Conservation (phyloP, 805 yeast species). For the Diddensiella caesifluorescens region DNA sequence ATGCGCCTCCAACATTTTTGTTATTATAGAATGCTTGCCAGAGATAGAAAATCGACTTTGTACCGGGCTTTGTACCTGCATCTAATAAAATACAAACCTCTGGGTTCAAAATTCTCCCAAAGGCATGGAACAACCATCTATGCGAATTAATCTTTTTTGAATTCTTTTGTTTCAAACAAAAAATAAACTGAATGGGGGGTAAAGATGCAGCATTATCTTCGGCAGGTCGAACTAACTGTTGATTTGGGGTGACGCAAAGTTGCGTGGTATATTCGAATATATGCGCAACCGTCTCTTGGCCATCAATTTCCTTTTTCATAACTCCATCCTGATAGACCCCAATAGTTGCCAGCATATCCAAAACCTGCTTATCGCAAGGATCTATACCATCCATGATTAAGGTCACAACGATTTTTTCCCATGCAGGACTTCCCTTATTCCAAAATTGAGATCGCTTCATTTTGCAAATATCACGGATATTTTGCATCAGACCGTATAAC, state of each 20-base stretch:
- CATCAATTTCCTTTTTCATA: conserved; percentile 55
- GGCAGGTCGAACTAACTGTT: conserved; percentile 50
- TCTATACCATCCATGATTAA: conserved; percentile 62
- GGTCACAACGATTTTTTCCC: conserved; percentile 64
- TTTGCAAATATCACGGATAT: conserved; percentile 54
- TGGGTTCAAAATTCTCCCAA: conserved; percentile 53
- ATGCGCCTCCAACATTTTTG: conserved; percentile 60
- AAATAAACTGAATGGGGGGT: conserved; percentile 58
- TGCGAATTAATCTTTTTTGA: conserved; percentile 63
- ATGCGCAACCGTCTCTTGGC: conserved; percentile 57
- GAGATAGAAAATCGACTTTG: conserved; percentile 49
- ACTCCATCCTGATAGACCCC: conserved; percentile 65
- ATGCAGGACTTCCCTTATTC: conserved; percentile 46
- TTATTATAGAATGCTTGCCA: conserved; percentile 61
- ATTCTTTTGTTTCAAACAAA: conserved; percentile 57
- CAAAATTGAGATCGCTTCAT: conserved; percentile 40
- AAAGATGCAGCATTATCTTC: conserved; percentile 42
- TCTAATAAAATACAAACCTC: conserved; percentile 53
- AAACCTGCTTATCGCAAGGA: conserved; percentile 57
- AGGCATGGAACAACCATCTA: conserved; percentile 65
- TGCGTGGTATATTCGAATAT: conserved; percentile 62
- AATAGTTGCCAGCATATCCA: conserved; percentile 58
- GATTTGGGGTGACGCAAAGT: conserved; percentile 37
- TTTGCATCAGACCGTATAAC: conserved; percentile 58
- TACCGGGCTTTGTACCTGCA: conserved; percentile 61